phyloP scores from a whole-genome alignment of 768 basidiomycete genomes.

The Panellus pusillus region DNA sequence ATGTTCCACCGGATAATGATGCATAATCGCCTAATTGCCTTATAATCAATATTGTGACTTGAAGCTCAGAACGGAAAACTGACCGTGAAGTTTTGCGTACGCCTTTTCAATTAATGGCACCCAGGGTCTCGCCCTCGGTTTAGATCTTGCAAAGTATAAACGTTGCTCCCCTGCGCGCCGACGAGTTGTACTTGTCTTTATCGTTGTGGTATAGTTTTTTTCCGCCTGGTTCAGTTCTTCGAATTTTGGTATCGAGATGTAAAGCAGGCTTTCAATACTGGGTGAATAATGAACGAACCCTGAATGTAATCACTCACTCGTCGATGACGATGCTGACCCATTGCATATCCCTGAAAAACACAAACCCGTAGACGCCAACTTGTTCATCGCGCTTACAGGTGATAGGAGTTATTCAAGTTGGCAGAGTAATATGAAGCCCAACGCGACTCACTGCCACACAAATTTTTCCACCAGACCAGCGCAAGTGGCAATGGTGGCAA shows the following conservation, averaged over 20 bases:
- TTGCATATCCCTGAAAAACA: slow-evolving; percentile 52
- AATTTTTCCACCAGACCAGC: slow-evolving; percentile 49
- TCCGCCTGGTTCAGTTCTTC: slow-evolving; percentile 44
- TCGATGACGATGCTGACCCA: slow-evolving; percentile 59
- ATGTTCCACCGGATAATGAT: slow-evolving; percentile 40
- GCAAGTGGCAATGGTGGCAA: slow-evolving; percentile 48
- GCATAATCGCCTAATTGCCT: slow-evolving; percentile 37
- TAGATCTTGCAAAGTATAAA: slow-evolving; percentile 51
- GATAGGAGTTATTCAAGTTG: too few species aligned
- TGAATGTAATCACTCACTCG: slow-evolving; percentile 39
- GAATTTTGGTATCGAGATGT: slow-evolving; percentile 49
- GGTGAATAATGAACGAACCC: not conserved
- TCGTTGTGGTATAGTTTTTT: slow-evolving; percentile 50
- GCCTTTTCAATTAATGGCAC: slow-evolving; percentile 60
- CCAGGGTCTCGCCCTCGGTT: slow-evolving; percentile 54
- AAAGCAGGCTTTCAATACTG: slow-evolving; percentile 41
- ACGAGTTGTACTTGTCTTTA: slow-evolving; percentile 44
- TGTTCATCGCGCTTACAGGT: slow-evolving; percentile 43
- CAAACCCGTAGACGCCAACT: slow-evolving; percentile 59
- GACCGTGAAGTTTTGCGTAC: slow-evolving; percentile 54
- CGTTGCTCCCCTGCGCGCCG: slow-evolving; percentile 48
- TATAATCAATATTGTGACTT: not conserved
- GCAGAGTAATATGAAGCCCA: too few species aligned
- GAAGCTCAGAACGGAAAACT: not conserved
- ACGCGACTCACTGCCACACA: slow-evolving; percentile 44